These are phyloP conservation scores for Teunomyces funiuensis DNA, from an alignment of 805 yeast genomes.

Conservation along the genomic window DNA sequence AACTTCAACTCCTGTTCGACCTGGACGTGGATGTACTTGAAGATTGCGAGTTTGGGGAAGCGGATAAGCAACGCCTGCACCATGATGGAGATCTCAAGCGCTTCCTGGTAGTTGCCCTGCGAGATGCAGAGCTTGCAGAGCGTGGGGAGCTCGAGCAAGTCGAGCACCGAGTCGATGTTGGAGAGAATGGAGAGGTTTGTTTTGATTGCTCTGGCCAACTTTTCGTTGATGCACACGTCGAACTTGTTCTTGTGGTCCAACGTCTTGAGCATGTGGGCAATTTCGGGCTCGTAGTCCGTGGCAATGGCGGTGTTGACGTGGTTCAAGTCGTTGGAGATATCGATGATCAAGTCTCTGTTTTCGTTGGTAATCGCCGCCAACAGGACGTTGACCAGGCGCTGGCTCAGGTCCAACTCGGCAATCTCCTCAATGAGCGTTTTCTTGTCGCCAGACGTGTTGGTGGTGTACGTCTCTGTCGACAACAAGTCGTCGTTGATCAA, in stretches of 20 bases:
- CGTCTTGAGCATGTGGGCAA: slow-evolving; percentile 14
- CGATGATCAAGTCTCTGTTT: slow-evolving; percentile 48
- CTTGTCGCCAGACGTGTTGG: slow-evolving; percentile 29
- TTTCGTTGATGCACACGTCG: slow-evolving; percentile 22
- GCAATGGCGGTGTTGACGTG: slow-evolving; percentile 24
- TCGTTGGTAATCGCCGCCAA: slow-evolving; percentile 41
- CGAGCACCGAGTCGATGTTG: slow-evolving; percentile 71
- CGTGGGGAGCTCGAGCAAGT: slow-evolving; percentile 81
- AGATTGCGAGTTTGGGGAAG: slow-evolving; percentile 59
- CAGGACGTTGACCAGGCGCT: slow-evolving; percentile 46
- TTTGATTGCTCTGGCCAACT: slow-evolving; percentile 19
- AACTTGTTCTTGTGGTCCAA: slow-evolving; percentile 19
- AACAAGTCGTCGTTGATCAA: slow-evolving; percentile 49
- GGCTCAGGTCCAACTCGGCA: slow-evolving; percentile 67
- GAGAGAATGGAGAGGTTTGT: slow-evolving; percentile 42
- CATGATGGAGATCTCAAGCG: slow-evolving; percentile 78
- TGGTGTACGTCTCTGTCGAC: slow-evolving; percentile 44
- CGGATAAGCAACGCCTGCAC: slow-evolving; percentile 66
- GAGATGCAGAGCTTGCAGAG: slow-evolving; percentile 79
- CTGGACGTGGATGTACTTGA: slow-evolving; percentile 49
- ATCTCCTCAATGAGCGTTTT: slow-evolving; percentile 62
- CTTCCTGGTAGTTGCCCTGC: slow-evolving; percentile 85
- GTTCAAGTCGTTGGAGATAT: slow-evolving; percentile 34
- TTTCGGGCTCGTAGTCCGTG: slow-evolving; percentile 15
- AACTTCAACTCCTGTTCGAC: slow-evolving; percentile 55